Evolutionary conservation across 768 basidiomycete species (phyloP), one percentile per base, ranked within the genome.

Genomic region (Rubroboletus satanas): DNA sequence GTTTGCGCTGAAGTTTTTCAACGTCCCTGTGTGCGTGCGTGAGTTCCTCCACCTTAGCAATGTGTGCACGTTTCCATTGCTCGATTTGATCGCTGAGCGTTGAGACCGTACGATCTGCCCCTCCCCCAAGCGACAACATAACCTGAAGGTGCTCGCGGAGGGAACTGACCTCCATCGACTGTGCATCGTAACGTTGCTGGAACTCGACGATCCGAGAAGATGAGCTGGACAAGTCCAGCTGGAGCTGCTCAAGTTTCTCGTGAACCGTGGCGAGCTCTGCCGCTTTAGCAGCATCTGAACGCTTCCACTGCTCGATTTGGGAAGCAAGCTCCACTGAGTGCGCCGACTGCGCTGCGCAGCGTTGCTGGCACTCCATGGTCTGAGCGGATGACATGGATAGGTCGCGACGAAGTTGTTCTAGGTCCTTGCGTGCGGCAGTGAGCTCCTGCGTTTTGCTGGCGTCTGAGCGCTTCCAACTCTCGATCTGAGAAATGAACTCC

Each of bases 391-490:
- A 39, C 5, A 5, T 1, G 3, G 15, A 14, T 5, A 57, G 29
- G 38, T 59, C 31, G 5, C n/a, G 51, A 41, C 42, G 51, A 21
- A 59, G 43, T 15, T 45, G 11, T 1, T 56, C 56, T 21, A 57
- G 21, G 7, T 44, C 52, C 18, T 28, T 52, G 44, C 45, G 51
- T 17, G 15, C 28, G 14, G 17, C n/a, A 1, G 47, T 32, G 26
- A 57, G 52, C 23, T 45, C 47, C 21, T 44, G 6, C 7, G 23
- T 23, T 15, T 42, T 42, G 1, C 23, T 8, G 23, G 4, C 8
- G 7, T 46, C 31, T 9, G 45, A 18, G 1, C 18, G 31, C 8
- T 46, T 33, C 12, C 12, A 46, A 14, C 11, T 12, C 11, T 46
- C 45, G 7, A 18, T 31, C 31, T 32, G 45, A 4, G n/a, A 7